Evolutionary conservation across 2,329 filamentous ascomycete species (phyloP), one percentile per base, ranked within the genome.

Genomic region (Zalaria sp.): DNA sequence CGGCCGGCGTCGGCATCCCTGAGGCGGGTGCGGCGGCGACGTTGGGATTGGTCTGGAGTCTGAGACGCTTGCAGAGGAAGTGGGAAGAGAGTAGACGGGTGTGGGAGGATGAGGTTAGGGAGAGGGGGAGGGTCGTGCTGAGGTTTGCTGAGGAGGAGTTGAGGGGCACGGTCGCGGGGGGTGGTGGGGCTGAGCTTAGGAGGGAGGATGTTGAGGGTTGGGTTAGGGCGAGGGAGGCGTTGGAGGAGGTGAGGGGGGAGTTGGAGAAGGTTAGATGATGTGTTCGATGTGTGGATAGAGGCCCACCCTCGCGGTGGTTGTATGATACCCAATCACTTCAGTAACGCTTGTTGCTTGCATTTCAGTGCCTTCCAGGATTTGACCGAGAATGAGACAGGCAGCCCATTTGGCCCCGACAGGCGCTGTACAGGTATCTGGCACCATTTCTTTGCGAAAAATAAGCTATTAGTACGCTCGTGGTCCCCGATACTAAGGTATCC

Each of bases 11-110:
- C 5, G 67, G 67, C 1, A 42, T 72, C 1, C 77, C 76, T 44
- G 74, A 78, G 54, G 71, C 73, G 4, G 69, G 73, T 32, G 73
- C 72, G 3, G 61, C 79, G n/a, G 72, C 68, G 0, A 72, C 73
- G 0, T 57, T 79, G 2, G 76, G 76, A 2, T 51, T 77, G 6
- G 71, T 74, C 2, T 75, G 72, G 57, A 69, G 70, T 2, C 51
- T 79, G 34, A 61, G 73, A 25, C 63, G 73, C 6, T 65, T 79
- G 60, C 76, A 80, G 54, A 71, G 62, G 51, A 58, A 67, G 44
- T 80, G 77, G 75, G 69, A 75, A 41, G 59, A 55, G 4, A 72
- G 71, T 10, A 64, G 73, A 34, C 58, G 59, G 9, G 60, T 55
- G 11, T 77, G 75, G 64, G 66, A 72, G 45, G 60, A 59, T 2